Base-by-base conservation (phyloP, 495 filamentous ascomycete species). In the Xylaria acuta region DNA sequence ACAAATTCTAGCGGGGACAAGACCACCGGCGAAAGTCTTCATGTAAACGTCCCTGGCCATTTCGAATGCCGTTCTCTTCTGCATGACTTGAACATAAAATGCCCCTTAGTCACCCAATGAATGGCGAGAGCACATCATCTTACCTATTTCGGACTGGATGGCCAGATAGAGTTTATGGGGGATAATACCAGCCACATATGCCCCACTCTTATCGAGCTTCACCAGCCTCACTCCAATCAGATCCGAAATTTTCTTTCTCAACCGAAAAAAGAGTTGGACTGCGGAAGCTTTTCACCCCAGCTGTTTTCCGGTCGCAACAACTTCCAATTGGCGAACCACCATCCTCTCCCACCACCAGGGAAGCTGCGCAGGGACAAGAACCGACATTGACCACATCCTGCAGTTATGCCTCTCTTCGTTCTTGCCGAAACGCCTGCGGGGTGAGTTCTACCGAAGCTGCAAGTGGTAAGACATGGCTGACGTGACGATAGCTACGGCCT, bases 341-440 rank as follows among this genome's bases (percentile, higher is more conserved):
- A 62, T 54, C 64, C 60, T 34, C 41, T 30, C 27, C 53, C 72
- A 40, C 60, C 73, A 67, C 69, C 64, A 79, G 71, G 73, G 74
- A 75, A 74, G 74, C 74, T 78, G 53, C 74, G 76, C 77, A 74
- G 77, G 77, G 60, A 59, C 38, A 70, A 56, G 68, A n/a, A 74
- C 30, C 20, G 34, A 25, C 59, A 59, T 49, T 32, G 16, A 45
- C 27, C 49, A 69, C 5, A 41, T 73, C 77, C 74, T 78, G 76
- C 76, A 72, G 77, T 11, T 27, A 94, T 94, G 92, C 89, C 90
- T 83, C 88, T 93, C 75, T 92, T 94, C 80, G 91, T 93, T 82
- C 89, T 97, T 70, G 92, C 92, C 70, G 96, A 99, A 84, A 99
- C 96, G 77, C 92, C 91, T 82, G 97, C 95, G 75, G 96, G 97